These are phyloP conservation scores for Tillandsia fasciculata DNA, from an alignment of 176 grass and related monocot species.

Conservation along the genomic window DNA sequence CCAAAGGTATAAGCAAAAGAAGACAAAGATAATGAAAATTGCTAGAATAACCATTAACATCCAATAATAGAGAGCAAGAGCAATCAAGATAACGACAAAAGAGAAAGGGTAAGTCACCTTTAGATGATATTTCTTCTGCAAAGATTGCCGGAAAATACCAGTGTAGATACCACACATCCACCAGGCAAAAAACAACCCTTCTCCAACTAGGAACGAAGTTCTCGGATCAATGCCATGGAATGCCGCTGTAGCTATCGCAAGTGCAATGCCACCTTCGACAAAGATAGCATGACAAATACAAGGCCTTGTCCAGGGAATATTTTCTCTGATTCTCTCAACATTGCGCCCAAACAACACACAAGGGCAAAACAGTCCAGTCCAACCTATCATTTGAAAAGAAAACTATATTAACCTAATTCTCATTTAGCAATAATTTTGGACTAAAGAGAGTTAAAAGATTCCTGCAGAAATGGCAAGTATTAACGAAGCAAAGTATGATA, in stretches of 20 bases:
- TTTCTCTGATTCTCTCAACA: conserved; percentile 63
- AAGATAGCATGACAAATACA: conserved; percentile 86
- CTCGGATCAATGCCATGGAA: conserved; percentile 85
- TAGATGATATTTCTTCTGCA: conserved; percentile 94
- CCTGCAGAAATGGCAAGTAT: too few relatives aligned
- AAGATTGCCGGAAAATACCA: conserved; percentile 68
- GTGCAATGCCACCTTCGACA: conserved; percentile 78
- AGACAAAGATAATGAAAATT: not conserved
- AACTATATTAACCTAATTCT: not conserved
- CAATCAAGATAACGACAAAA: not conserved
- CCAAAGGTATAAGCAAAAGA: not conserved
- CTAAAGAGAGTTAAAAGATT: not conserved
- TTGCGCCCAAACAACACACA: conserved; percentile 90
- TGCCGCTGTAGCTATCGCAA: conserved; percentile 60
- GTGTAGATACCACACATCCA: conserved; percentile 92
- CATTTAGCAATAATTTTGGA: not conserved
- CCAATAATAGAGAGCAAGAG: not conserved
- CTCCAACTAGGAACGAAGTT: conserved; percentile 67
- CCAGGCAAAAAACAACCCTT: conserved; percentile 80
- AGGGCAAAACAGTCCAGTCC: conserved; percentile 81
- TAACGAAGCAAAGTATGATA: too few relatives aligned
- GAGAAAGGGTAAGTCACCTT: conserved; percentile 29
- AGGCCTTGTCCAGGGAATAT: conserved; percentile 69
- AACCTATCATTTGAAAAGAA: conserved; percentile 35
- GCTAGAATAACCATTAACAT: not conserved